phyloP scores from a whole-genome alignment of 768 basidiomycete genomes.

The Agaricus sinodeliciosus region DNA sequence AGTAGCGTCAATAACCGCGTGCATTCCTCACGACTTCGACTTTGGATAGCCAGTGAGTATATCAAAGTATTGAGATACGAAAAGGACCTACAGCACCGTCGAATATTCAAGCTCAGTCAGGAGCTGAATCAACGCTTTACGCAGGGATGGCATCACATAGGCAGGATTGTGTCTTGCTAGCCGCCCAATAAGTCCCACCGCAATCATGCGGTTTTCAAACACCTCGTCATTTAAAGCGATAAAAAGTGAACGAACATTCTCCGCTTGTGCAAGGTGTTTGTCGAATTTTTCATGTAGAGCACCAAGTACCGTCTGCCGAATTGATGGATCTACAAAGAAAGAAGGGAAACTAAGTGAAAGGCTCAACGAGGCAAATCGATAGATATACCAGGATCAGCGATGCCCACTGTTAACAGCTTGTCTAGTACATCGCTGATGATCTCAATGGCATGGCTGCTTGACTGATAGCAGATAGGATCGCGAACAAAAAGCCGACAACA shows the following conservation, averaged over 20 bases:
- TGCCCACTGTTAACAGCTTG: slow-evolving; percentile 90
- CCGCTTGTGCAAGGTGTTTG: slow-evolving; percentile 94
- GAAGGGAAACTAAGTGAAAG: too few relatives aligned
- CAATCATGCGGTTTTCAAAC: slow-evolving; percentile 89
- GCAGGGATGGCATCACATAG: slow-evolving; percentile 95
- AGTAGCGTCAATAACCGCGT: slow-evolving; percentile 85
- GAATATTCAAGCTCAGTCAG: slow-evolving; percentile 97
- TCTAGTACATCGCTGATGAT: slow-evolving; percentile 98
- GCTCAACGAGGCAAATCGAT: too few relatives aligned
- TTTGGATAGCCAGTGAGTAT: slow-evolving; percentile 21
- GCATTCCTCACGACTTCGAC: slow-evolving; percentile 86
- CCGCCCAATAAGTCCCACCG: slow-evolving; percentile 86
- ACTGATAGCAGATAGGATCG: slow-evolving; percentile 94
- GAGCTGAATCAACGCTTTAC: slow-evolving; percentile 93
- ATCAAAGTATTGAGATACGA: background rate
- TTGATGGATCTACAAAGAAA: slow-evolving; percentile 54
- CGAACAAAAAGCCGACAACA: slow-evolving; percentile 89
- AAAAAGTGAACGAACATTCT: slow-evolving; percentile 96
- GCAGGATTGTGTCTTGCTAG: slow-evolving; percentile 95
- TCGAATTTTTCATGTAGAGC: slow-evolving; percentile 92
- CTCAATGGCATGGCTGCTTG: slow-evolving; percentile 93
- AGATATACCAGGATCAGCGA: slow-evolving; percentile 84
- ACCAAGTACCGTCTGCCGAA: slow-evolving; percentile 80
- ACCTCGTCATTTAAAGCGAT: slow-evolving; percentile 97
- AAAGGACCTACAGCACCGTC: slow-evolving; percentile 52